These are phyloP conservation scores for Botrytis squamosa DNA, from an alignment of 2,329 filamentous ascomycete genomes.

Conservation along the genomic window DNA sequence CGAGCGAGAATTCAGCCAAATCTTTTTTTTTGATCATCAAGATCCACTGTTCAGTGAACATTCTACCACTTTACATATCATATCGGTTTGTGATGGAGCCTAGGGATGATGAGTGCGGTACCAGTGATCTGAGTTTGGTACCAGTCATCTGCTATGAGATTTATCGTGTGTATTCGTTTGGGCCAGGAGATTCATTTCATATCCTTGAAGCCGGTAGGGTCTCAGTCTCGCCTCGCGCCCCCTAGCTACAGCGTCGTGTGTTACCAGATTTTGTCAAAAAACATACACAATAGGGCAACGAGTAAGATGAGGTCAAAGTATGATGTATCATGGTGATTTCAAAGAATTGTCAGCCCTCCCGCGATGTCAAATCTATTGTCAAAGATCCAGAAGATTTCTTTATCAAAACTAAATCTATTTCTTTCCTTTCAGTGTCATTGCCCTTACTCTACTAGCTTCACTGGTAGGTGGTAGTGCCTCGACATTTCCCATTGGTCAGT, in stretches of 20 bases:
- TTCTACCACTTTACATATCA: background rate
- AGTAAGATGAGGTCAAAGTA: background rate
- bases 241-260: constrained; percentile 7
- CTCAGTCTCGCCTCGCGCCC: constrained; percentile 15
- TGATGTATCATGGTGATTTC: background rate
- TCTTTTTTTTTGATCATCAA: background rate
- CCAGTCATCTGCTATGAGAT: constrained; percentile 2
- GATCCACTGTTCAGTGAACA: constrained; percentile 20
- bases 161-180: background rate
- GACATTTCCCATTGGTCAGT: background rate
- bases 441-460: background rate
- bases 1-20: constrained; percentile 13
- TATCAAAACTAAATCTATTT: background rate
- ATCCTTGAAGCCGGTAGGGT: constrained; percentile 12
- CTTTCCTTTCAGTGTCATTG: background rate
- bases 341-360: background rate
- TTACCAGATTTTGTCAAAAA: background rate
- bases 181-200: background rate
- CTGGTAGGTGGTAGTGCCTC: background rate
- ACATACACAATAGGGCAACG: background rate
- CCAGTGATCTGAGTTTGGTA: background rate
- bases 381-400: background rate
- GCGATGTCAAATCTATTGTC: background rate
- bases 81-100: background rate
- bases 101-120: background rate